A percentile compares a stretch with the other conserved stretches of the same genome.
Evolutionary conservation across 176 grass and related monocot genomes (phyloP).

Genomic region (Lolium perenne): DNA sequence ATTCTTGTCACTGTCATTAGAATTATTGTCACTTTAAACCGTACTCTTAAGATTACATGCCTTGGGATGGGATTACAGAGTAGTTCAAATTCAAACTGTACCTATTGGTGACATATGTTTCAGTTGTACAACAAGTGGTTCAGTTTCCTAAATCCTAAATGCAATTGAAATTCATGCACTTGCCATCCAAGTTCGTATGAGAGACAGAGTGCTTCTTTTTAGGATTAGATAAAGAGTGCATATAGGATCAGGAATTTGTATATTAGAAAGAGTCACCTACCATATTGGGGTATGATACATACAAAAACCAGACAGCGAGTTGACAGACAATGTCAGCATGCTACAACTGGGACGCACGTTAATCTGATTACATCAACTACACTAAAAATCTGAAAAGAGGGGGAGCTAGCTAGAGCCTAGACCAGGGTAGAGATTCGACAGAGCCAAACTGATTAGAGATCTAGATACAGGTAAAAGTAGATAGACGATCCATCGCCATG

Average conservation of each 20-base stretch:
- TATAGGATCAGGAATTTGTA: not conserved
- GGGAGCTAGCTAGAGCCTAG: not conserved
- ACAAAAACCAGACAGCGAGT: not conserved
- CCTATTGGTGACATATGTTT: not conserved
- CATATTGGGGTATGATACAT: not conserved
- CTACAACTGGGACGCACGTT: not conserved
- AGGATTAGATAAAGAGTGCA: not conserved
- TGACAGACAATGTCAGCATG: not conserved
- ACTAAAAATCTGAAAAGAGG: not conserved
- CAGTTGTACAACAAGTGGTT: not conserved
- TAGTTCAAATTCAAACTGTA: not conserved
- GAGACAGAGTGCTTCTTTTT: too few relatives aligned
- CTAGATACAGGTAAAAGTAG: not conserved
- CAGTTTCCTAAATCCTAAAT: not conserved
- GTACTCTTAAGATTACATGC: not conserved
- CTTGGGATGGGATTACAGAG: not conserved
- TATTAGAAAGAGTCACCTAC: not conserved
- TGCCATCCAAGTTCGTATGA: not conserved
- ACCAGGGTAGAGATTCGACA: not conserved
- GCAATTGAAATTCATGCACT: not conserved
- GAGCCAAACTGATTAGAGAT: not conserved
- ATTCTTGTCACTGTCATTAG: not conserved
- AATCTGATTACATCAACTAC: not conserved
- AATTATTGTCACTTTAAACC: not conserved
- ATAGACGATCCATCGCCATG: not conserved